phyloP scores from a whole-genome alignment of 768 basidiomycete species.

The Rubroboletus pulcherrimus region DNA sequence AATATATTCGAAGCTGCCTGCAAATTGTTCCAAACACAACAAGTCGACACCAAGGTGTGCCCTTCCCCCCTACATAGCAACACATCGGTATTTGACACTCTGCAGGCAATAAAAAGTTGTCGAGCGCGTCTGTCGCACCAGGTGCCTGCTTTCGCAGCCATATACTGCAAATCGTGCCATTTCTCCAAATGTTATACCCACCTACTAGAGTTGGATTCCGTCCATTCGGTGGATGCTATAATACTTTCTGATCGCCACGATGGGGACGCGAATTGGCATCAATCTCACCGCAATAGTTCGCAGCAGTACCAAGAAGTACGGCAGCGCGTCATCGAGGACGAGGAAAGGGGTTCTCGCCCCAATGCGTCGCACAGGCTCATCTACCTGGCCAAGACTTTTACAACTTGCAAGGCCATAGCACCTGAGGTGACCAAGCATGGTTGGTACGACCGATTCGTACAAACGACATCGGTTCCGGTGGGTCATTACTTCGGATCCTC shows the following conservation, averaged over 20 bases:
- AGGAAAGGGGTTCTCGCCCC: slow-evolving; percentile 36
- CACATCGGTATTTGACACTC: not conserved
- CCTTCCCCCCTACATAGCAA: not conserved
- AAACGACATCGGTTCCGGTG: slow-evolving; percentile 23
- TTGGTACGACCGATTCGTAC: slow-evolving; percentile 54
- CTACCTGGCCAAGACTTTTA: slow-evolving; percentile 46
- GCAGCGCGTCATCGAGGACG: slow-evolving; percentile 24
- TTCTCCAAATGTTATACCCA: slow-evolving; percentile 35
- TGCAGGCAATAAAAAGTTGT: slow-evolving; percentile 20
- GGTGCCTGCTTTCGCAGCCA: slow-evolving; percentile 12
- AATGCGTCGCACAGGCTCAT: slow-evolving; percentile 36
- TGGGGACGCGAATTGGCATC: slow-evolving; percentile 34
- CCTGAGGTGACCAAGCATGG: slow-evolving; percentile 40
- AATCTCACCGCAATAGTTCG: slow-evolving; percentile 23
- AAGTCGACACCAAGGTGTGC: slow-evolving; percentile 13
- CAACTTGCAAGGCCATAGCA: slow-evolving; percentile 46
- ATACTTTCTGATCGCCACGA: slow-evolving; percentile 15
- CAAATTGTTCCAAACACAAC: slow-evolving; percentile 21
- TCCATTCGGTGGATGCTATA: slow-evolving; percentile 38
- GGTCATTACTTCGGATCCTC: not conserved
- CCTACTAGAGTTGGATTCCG: slow-evolving; percentile 30
- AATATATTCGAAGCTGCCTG: slow-evolving; percentile 35
- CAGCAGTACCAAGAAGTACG: slow-evolving; percentile 14
- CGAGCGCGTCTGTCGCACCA: slow-evolving; percentile 18
- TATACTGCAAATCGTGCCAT: slow-evolving; percentile 40